Evolutionary conservation across 208 protist genomes (phyloP).

Genomic region (Porcisia deanei): DNA sequence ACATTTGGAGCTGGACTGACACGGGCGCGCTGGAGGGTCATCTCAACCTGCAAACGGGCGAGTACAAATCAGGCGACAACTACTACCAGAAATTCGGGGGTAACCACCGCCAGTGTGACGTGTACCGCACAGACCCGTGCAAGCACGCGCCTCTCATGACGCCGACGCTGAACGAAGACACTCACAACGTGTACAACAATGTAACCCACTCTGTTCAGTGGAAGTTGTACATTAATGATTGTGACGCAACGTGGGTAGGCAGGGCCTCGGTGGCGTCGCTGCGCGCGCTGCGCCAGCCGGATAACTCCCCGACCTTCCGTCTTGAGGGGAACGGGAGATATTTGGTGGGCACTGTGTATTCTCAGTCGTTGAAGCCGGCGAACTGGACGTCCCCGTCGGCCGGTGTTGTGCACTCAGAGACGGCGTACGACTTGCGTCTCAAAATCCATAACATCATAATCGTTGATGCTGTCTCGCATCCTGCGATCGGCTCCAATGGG

Average conservation of each 20-base stretch:
- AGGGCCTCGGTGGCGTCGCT: constrained; percentile 65
- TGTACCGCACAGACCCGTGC: constrained; percentile 75
- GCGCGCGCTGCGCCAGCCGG: constrained; percentile 60
- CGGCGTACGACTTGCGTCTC: constrained; percentile 48
- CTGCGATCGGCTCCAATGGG: neutral
- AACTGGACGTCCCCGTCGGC: constrained; percentile 46
- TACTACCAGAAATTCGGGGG: constrained; percentile 92
- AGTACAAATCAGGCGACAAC: constrained; percentile 76
- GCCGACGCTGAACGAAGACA: constrained; percentile 39
- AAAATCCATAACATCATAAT: constrained; percentile 61
- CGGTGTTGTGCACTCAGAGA: constrained; percentile 47
- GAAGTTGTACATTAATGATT: constrained; percentile 84
- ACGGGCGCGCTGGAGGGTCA: constrained; percentile 29
- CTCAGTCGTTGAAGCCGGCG: constrained; percentile 74
- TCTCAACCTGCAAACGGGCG: constrained; percentile 53
- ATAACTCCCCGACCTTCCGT: constrained; percentile 64
- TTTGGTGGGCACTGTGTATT: constrained; percentile 77
- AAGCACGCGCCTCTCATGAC: constrained; percentile 85
- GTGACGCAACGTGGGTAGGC: constrained; percentile 86
- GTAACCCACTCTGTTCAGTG: constrained; percentile 50
- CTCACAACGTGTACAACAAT: constrained; percentile 21
- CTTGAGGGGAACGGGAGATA: constrained; percentile 39
- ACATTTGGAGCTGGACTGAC: constrained; percentile 72
- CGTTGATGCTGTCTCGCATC: constrained; percentile 36
- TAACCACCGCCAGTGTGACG: constrained; percentile 81